These are phyloP conservation scores for Trichocomaceae sp. DNA, from an alignment of 2,329 filamentous ascomycete genomes.

Conservation along the genomic window DNA sequence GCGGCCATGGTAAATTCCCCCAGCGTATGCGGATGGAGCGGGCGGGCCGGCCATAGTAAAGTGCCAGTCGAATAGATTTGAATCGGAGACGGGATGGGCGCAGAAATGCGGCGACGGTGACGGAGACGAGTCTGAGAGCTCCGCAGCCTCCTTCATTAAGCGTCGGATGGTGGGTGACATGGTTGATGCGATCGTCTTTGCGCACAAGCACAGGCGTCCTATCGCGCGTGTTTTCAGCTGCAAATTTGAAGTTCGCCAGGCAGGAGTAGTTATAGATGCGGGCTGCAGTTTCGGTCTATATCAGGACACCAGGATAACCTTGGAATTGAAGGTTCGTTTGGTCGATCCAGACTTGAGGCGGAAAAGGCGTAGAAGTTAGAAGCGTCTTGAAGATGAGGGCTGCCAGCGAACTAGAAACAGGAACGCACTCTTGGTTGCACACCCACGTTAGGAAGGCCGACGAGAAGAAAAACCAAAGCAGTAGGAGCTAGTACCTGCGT, in stretches of 20 bases:
- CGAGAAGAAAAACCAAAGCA: background rate
- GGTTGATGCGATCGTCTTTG: background rate
- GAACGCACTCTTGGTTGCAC: background rate
- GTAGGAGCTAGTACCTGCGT: background rate
- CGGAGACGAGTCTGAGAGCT: constrained; percentile 65
- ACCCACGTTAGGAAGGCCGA: background rate
- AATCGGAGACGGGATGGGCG: constrained; percentile 70
- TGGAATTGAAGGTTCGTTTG: background rate
- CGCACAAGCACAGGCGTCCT: background rate
- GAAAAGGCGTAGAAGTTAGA: too few species aligned
- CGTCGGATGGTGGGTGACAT: constrained; percentile 32
- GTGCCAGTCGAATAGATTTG: constrained; percentile 96
- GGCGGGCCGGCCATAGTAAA: constrained; percentile 93
- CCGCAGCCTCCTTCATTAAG: constrained; percentile 73
- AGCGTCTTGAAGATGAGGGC: background rate
- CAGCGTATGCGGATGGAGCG: constrained; percentile 64
- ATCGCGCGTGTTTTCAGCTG: background rate
- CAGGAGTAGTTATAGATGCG: background rate
- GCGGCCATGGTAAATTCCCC: constrained; percentile 89
- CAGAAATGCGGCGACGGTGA: constrained; percentile 79
- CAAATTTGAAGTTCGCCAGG: background rate
- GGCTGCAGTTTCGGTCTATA: background rate
- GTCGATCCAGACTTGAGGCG: background rate
- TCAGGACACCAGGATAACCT: too few species aligned
- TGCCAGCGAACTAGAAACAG: background rate